These are phyloP conservation scores for Plicaturopsis crispa DNA, from an alignment of 768 basidiomycete genomes.

Conservation along the genomic window DNA sequence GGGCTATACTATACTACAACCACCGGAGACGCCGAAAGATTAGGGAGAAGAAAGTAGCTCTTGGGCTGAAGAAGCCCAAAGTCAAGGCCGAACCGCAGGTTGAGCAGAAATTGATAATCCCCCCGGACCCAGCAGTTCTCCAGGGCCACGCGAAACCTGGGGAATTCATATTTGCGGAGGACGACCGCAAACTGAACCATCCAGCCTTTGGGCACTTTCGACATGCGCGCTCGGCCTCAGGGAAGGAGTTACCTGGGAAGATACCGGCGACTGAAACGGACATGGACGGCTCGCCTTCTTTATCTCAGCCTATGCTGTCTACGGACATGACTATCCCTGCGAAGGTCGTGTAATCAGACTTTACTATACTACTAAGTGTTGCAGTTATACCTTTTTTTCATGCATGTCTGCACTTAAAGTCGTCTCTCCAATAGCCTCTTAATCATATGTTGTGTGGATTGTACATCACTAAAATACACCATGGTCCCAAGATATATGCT, in stretches of 20 bases:
- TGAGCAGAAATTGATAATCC: conserved; percentile 45
- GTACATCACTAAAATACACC: conserved; percentile 11
- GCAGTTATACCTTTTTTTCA: background rate
- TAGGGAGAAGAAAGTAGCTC: conserved; percentile 32
- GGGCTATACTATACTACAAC: conserved; percentile 48
- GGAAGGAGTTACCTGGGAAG: background rate
- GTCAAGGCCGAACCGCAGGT: conserved; percentile 27
- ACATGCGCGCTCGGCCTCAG: too few relatives aligned
- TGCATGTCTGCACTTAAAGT: background rate
- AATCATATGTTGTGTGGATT: conserved; percentile 6
- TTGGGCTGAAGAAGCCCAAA: conserved; percentile 35
- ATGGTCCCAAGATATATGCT: conserved; percentile 10
- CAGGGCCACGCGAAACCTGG: conserved; percentile 39
- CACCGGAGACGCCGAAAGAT: conserved; percentile 43
- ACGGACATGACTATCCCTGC: background rate
- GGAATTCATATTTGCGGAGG: conserved; percentile 14
- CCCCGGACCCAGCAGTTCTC: conserved; percentile 63
- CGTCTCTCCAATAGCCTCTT: background rate
- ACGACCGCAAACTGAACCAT: background rate
- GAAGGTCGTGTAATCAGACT: background rate
- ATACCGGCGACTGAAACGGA: background rate
- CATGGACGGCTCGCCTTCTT: background rate
- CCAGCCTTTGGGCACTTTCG: background rate
- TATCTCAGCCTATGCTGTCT: background rate
- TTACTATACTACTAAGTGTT: too few relatives aligned